These are phyloP conservation scores for Leccinellum rugosiceps DNA, from an alignment of 768 basidiomycete genomes.

Conservation along the genomic window DNA sequence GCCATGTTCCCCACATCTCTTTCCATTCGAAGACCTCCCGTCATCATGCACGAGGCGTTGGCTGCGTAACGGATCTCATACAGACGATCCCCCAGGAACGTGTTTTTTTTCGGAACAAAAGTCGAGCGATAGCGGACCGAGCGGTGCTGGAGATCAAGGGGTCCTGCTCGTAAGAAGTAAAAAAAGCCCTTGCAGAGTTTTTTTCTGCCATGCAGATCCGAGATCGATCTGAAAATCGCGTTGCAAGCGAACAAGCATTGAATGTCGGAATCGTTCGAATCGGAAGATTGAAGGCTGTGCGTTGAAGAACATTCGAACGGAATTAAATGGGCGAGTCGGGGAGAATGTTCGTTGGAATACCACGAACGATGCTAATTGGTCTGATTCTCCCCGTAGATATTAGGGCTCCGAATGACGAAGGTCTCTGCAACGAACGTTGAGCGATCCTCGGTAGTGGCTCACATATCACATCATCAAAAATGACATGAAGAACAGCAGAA, in stretches of 20 bases:
- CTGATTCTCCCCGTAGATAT: background rate
- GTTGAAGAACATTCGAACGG: slow-evolving; percentile 3
- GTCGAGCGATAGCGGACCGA: background rate
- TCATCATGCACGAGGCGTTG: slow-evolving; percentile 27
- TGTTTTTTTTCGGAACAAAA: slow-evolving; percentile 3
- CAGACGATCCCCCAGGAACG: slow-evolving; percentile 4
- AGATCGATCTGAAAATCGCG: background rate
- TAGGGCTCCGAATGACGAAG: slow-evolving; percentile 5
- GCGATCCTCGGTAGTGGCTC: background rate
- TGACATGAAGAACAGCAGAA: slow-evolving; percentile 1
- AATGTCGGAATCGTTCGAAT: slow-evolving; percentile 3
- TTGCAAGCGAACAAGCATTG: slow-evolving; percentile 2
- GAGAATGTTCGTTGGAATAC: slow-evolving; percentile 4
- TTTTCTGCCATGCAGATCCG: slow-evolving; percentile 1
- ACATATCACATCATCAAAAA: slow-evolving; percentile 1
- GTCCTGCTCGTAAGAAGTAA: background rate
- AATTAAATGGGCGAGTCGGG: slow-evolving; percentile 1
- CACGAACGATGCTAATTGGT: background rate
- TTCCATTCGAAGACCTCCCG: slow-evolving; percentile 20
- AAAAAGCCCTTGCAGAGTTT: background rate
- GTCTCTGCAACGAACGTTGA: slow-evolving; percentile 5
- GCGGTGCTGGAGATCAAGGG: background rate
- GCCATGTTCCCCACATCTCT: slow-evolving; percentile 10
- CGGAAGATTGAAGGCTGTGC: background rate
- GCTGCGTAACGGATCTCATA: slow-evolving; percentile 5